Evolutionary conservation across 768 basidiomycete species (phyloP).

Genomic region (Amyloporia xantha): DNA sequence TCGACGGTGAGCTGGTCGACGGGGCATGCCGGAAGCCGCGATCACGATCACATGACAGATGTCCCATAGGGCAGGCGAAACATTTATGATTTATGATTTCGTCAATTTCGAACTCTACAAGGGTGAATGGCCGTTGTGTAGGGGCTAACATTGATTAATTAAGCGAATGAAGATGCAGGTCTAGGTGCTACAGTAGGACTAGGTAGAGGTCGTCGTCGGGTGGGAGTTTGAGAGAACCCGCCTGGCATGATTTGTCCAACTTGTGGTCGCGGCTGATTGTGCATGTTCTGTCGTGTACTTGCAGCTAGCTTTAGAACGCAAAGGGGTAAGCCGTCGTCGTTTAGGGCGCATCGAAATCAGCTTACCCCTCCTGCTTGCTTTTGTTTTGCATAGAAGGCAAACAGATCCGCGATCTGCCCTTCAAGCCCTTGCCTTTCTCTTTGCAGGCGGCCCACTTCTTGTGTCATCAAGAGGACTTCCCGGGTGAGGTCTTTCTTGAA

Average conservation of each 20-base stretch:
- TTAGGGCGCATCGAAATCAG: neutral
- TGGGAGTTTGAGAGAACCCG: neutral
- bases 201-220: neutral
- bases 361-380: conserved; percentile 31
- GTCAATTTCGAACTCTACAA: too few relatives aligned
- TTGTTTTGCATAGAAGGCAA: conserved; percentile 66
- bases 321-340: too few relatives aligned
- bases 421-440: conserved; percentile 59
- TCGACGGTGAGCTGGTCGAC: conserved; percentile 15
- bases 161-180: conserved; percentile 1
- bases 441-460: conserved; percentile 65
- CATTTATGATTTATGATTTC: too few relatives aligned
- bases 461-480: conserved; percentile 68
- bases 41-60: conserved; percentile 11
- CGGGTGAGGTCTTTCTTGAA: conserved; percentile 76
- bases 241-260: too few relatives aligned
- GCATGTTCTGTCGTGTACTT: neutral
- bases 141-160: too few relatives aligned
- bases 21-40: conserved; percentile 14
- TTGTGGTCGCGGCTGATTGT: neutral
- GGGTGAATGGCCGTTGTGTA: too few relatives aligned
- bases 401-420: conserved; percentile 66
- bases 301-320: neutral
- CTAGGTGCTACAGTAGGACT: neutral
- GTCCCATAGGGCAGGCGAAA: too few relatives aligned